Percentiles rank a stretch among this genome's conserved stretches.
Conservation (phyloP, 805 yeast genomes). For the Millerago galiae region DNA sequence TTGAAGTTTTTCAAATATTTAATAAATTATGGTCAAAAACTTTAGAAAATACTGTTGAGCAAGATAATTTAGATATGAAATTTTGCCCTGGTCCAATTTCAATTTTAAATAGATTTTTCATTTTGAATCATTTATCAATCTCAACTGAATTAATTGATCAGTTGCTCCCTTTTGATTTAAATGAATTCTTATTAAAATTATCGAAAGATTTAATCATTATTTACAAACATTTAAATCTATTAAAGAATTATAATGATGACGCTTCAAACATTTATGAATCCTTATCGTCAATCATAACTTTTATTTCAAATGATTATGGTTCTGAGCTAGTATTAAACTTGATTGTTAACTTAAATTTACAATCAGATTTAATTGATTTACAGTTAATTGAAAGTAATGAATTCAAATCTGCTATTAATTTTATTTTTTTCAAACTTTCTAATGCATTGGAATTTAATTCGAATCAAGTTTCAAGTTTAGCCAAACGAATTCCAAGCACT, state of each 20-base stretch:
- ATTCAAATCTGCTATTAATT: constrained; percentile 2
- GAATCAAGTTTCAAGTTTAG: background rate
- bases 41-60: constrained; percentile 6
- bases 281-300: constrained; percentile 7
- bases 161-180: constrained; percentile 14
- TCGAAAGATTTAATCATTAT: constrained; percentile 9
- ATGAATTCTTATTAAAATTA: constrained; percentile 6
- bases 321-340: constrained; percentile 10
- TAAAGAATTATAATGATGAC: background rate
- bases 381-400: constrained; percentile 2
- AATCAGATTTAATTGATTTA: constrained; percentile 3
- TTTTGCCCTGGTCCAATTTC: constrained; percentile 19
- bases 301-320: constrained; percentile 6
- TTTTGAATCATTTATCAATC: constrained; percentile 3
- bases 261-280: background rate
- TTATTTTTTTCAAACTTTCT: constrained; percentile 13
- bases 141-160: constrained; percentile 10
- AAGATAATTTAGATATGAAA: constrained; percentile 2
- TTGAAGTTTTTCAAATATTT: constrained; percentile 20
- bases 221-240: constrained; percentile 1
- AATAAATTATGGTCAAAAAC: constrained; percentile 22
- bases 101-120: constrained; percentile 13
- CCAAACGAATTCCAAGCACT: constrained; percentile 6
- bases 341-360: constrained; percentile 8
- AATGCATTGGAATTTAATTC: background rate